Evolutionary conservation across 139 green algal genomes (phyloP).

Genomic region (Closterium sp.): DNA sequence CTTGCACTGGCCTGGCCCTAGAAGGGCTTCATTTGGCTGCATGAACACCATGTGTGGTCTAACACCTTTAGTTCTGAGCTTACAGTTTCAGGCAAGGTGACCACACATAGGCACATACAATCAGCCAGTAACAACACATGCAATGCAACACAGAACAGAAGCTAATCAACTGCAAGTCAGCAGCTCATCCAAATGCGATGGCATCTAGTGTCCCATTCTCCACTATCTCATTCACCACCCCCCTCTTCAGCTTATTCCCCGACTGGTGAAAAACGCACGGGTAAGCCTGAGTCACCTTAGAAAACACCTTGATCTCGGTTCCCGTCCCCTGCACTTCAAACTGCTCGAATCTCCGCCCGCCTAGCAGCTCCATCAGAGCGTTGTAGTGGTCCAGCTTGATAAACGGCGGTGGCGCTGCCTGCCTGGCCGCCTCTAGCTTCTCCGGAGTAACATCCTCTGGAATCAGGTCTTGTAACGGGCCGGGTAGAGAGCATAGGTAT

Average conservation of each 20-base stretch:
- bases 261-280: neutral
- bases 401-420: neutral
- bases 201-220: neutral
- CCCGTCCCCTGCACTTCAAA: neutral
- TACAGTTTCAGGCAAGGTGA: no score
- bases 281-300: neutral
- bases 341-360: neutral
- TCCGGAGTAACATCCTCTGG: neutral
- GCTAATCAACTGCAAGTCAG: no score
- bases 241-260: neutral
- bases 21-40: no score
- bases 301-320: neutral
- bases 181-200: no score
- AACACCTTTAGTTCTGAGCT: no score
- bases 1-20: no score
- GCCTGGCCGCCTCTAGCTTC: neutral
- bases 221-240: neutral
- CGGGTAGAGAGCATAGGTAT: neutral
- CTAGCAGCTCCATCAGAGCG: neutral
- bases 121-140: no score
- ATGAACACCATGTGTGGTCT: no score
- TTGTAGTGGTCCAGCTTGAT: neutral
- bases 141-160: no score
- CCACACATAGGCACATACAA: no score
- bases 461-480: neutral